phyloP scores from a whole-genome alignment of 495 filamentous ascomycete genomes.

The Talaromyces ruber region DNA sequence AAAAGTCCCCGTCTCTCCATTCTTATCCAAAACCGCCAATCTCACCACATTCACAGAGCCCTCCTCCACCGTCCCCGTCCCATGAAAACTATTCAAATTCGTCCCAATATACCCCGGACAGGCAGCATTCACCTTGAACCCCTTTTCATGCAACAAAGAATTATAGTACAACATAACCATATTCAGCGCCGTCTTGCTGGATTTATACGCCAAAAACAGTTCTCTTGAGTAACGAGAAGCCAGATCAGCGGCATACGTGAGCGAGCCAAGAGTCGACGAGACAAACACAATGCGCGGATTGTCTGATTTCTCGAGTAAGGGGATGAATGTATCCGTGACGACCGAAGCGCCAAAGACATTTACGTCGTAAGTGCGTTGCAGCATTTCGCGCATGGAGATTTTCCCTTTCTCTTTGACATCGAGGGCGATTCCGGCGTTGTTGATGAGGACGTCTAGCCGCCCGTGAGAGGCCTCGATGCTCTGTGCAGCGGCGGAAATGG shows the following conservation, averaged over 20 bases:
- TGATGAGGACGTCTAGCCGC: constrained; percentile 27
- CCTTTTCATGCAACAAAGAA: constrained; percentile 12
- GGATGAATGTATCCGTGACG: constrained; percentile 34
- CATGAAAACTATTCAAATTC: constrained; percentile 9
- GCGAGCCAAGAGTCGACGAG: constrained; percentile 23
- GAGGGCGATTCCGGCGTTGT: constrained; percentile 30
- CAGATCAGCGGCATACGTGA: constrained; percentile 7
- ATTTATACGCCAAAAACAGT: constrained; percentile 14
- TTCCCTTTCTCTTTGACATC: constrained; percentile 12
- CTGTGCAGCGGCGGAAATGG: constrained; percentile 26
- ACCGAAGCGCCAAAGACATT: constrained; percentile 30
- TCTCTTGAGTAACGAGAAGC: background rate
- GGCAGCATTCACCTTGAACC: constrained; percentile 19
- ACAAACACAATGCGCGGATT: constrained; percentile 34
- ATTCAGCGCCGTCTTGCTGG: constrained; percentile 32
- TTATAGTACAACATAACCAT: constrained; percentile 21
- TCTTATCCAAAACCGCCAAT: constrained; percentile 13
- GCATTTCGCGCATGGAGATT: constrained; percentile 15
- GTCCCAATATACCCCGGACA: constrained; percentile 18
- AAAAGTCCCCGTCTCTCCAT: constrained; percentile 17
- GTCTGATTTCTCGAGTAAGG: constrained; percentile 30
- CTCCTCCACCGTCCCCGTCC: constrained; percentile 12
- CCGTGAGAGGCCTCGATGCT: constrained; percentile 19
- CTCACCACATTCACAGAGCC: constrained; percentile 19
- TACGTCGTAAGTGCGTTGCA: constrained; percentile 26